Conservation (phyloP, 1,284 basidiomycete species). For the Trichosporon faecale region DNA sequence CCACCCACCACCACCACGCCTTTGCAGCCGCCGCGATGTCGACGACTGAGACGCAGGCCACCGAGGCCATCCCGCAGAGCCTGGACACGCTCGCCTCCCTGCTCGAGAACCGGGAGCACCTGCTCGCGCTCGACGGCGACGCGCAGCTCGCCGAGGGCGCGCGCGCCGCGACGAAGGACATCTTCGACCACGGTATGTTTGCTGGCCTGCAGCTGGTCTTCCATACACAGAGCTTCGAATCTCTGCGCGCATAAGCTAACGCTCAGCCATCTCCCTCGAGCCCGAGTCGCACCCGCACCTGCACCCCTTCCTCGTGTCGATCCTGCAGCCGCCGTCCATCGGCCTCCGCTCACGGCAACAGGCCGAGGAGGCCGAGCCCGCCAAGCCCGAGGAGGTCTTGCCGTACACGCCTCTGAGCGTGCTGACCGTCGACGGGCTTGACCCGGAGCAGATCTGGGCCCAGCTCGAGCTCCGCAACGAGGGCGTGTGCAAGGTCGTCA, state of each 20-base stretch:
- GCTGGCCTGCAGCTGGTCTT: not conserved
- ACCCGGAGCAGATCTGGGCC: constrained; percentile 85
- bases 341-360: constrained; percentile 47
- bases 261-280: constrained; percentile 58
- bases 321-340: constrained; percentile 61
- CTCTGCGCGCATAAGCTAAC: constrained; percentile 48
- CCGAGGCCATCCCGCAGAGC: constrained; percentile 10
- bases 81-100: constrained; percentile 17
- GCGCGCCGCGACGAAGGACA: constrained; percentile 66
- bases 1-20: not conserved
- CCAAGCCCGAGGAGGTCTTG: constrained; percentile 53
- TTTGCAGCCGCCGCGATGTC: constrained; percentile 12
- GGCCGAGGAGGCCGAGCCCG: constrained; percentile 26
- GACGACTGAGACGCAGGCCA: constrained; percentile 7
- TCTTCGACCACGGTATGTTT: constrained; percentile 74
- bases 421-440: constrained; percentile 79
- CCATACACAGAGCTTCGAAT: too few relatives aligned
- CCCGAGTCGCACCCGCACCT: constrained; percentile 63
- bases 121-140: constrained; percentile 55
- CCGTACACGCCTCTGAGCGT: constrained; percentile 69
- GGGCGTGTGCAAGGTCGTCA: constrained; percentile 48
- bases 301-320: constrained; percentile 63
- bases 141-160: constrained; percentile 61
- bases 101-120: constrained; percentile 26
- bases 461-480: constrained; percentile 77